Evolutionary conservation across 192 early-diverging fungal genomes (phyloP).

Genomic region (Entomortierella lignicola): DNA sequence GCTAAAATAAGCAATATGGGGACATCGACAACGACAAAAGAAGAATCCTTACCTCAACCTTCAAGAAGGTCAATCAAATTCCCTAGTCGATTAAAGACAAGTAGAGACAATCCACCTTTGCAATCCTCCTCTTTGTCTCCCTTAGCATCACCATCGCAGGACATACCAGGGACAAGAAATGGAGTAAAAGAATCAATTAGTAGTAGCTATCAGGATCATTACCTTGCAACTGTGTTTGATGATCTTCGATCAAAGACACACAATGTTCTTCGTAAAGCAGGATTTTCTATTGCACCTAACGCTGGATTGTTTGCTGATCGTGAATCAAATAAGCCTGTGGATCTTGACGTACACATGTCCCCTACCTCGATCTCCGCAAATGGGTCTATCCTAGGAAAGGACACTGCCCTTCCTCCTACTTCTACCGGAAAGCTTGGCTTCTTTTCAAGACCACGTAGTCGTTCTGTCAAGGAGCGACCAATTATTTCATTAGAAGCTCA

Average conservation of each 20-base stretch:
- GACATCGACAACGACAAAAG: neutral
- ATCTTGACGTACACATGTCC: slow-evolving; percentile 31
- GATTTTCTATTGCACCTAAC: slow-evolving; percentile 42
- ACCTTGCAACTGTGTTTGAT: slow-evolving; percentile 16
- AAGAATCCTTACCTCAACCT: neutral
- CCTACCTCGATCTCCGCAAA: neutral
- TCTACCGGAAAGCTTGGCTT: too few species aligned
- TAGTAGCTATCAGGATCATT: slow-evolving; percentile 7
- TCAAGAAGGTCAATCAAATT: neutral
- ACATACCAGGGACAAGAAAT: neutral
- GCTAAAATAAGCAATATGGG: neutral
- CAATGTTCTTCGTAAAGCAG: slow-evolving; percentile 31
- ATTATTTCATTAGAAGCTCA: neutral
- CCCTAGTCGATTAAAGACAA: neutral
- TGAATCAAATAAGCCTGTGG: slow-evolving; percentile 15
- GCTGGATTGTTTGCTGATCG: slow-evolving; percentile 44
- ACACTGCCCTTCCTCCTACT: too few species aligned
- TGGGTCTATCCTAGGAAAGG: neutral
- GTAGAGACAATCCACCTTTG: neutral
- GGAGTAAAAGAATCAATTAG: neutral
- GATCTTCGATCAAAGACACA: slow-evolving; percentile 41
- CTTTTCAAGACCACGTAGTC: slow-evolving; percentile 32
- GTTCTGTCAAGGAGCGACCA: slow-evolving; percentile 27
- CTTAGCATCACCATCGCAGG: slow-evolving; percentile 12
- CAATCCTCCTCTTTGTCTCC: slow-evolving; percentile 21